These are phyloP conservation scores for Termitomyces sp. DNA, from an alignment of 1,284 basidiomycete genomes.

Conservation along the genomic window DNA sequence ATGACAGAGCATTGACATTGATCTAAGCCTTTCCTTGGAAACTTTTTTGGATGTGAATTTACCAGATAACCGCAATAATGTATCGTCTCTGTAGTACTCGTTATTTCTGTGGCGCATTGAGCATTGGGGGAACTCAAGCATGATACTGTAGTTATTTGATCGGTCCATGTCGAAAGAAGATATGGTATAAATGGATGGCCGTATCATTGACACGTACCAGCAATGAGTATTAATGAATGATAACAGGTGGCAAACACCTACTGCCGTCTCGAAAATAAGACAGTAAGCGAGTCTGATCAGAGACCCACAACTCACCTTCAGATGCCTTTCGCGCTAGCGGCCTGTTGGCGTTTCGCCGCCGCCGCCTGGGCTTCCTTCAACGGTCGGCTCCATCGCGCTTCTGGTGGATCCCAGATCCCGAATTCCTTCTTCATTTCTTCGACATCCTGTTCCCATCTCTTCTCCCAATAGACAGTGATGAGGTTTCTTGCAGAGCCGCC, in stretches of 20 bases:
- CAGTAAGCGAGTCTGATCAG: background rate
- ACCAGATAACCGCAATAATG: background rate
- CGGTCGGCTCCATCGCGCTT: slow-evolving; percentile 58
- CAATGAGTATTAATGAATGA: too few relatives aligned
- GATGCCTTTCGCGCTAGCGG: background rate
- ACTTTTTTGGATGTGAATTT: background rate
- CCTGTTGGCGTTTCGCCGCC: slow-evolving; percentile 27
- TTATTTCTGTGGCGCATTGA: background rate
- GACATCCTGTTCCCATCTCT: slow-evolving; percentile 84
- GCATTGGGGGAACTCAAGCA: background rate
- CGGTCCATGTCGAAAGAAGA: background rate
- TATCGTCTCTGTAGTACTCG: background rate
- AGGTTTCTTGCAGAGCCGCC: slow-evolving; percentile 73
- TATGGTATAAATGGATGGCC: background rate
- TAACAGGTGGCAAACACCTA: background rate
- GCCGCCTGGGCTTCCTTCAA: slow-evolving; percentile 51
- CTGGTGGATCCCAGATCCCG: slow-evolving; percentile 77
- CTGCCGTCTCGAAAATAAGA: background rate
- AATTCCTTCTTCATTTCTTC: slow-evolving; percentile 78
- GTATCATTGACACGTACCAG: background rate
- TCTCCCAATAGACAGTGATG: slow-evolving; percentile 94
- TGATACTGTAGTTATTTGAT: background rate
- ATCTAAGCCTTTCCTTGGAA: background rate
- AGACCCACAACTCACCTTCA: background rate
- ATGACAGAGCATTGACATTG: too few relatives aligned